Percentiles rank a stretch among this genome's conserved stretches.
Conservation (phyloP, 2,329 filamentous ascomycete genomes). For the Pestalotiopsis sp. region DNA sequence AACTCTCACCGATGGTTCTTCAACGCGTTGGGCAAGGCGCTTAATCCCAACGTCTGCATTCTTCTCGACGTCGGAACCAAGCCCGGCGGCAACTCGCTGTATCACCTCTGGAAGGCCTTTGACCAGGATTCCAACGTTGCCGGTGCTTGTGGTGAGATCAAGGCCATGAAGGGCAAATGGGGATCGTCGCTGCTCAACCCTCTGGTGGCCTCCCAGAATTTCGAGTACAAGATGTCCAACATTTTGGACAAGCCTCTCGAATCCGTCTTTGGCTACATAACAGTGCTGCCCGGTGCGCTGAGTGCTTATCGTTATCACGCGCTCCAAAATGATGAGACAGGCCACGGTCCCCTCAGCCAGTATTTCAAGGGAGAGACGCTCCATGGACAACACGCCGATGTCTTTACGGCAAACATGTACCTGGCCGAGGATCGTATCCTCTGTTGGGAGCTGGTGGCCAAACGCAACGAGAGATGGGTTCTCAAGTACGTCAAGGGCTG, state of each 20-base stretch:
- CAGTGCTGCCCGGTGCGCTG: conserved; percentile 93
- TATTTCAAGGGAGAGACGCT: conserved; percentile 98
- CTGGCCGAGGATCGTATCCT: conserved; percentile 96
- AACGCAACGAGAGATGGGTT: conserved; percentile 93
- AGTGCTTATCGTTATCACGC: conserved; percentile 97
- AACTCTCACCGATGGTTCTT: conserved; percentile 99
- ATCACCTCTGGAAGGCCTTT: conserved; percentile 98
- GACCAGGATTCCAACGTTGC: conserved; percentile 97
- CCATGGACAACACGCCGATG: conserved; percentile 83
- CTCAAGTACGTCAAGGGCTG: conserved; percentile 97
- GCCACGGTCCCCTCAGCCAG: conserved; percentile 88
- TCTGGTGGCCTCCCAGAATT: conserved; percentile 94
- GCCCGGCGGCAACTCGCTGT: conserved; percentile 86
- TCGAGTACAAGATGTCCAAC: conserved; percentile 99
- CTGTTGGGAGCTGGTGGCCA: conserved; percentile 94
- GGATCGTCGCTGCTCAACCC: conserved; percentile 92
- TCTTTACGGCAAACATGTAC: conserved; percentile 99
- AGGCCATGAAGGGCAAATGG: conserved; percentile 86
- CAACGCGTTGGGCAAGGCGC: conserved; percentile 90
- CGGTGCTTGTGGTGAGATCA: conserved; percentile 97
- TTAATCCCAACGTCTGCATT: conserved; percentile 97
- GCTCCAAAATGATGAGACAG: conserved; percentile 94
- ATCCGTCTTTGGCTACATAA: conserved; percentile 97
- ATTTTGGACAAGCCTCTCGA: conserved; percentile 98
- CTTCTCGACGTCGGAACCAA: conserved; percentile 95